Evolutionary conservation across 1,284 basidiomycete species (phyloP).

Genomic region (Volvariella surrecta): DNA sequence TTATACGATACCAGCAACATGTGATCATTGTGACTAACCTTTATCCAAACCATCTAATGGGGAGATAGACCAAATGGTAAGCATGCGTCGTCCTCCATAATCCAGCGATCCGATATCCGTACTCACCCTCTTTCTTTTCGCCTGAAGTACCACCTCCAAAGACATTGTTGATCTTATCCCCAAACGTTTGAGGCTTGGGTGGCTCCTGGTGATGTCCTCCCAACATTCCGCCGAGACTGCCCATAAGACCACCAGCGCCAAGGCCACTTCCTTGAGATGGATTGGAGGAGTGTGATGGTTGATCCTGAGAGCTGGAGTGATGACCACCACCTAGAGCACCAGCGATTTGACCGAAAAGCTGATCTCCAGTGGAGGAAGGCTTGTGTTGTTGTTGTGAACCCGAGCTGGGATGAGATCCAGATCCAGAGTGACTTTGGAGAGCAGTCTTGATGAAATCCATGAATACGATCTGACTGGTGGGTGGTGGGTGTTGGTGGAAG

Average conservation of each 20-base stretch:
- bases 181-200: neutral
- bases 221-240: neutral
- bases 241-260: neutral
- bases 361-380: neutral
- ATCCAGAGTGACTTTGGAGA: no score
- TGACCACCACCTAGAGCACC: neutral
- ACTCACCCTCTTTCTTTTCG: constrained; percentile 15
- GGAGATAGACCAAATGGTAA: neutral
- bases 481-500: no score
- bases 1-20: neutral
- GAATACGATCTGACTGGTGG: no score
- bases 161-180: constrained; percentile 8
- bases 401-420: no score
- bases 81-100: neutral
- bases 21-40: neutral
- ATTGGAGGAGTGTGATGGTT: neutral
- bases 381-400: neutral
- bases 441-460: no score
- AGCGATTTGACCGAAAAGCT: neutral
- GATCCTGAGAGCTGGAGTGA: neutral
- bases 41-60: neutral
- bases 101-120: neutral
- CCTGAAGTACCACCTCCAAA: constrained; percentile 13
- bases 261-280: neutral
- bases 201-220: neutral